Percentiles rank a stretch among this genome's conserved stretches.
Evolutionary conservation across 2,329 filamentous ascomycete genomes (phyloP).

Genomic region (Ophiobolus disseminans): DNA sequence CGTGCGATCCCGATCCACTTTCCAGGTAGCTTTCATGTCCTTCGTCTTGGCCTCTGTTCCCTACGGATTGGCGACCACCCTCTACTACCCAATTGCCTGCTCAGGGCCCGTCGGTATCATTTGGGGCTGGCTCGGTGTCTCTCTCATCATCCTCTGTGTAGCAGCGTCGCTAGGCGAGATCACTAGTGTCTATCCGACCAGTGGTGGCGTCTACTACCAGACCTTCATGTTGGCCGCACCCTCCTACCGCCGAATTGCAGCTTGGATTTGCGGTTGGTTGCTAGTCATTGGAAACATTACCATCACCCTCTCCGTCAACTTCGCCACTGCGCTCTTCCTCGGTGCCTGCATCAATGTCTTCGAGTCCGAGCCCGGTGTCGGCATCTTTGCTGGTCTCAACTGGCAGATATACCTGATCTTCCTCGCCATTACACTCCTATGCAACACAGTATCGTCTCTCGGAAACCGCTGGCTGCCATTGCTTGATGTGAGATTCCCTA

Average conservation of each 20-base stretch:
- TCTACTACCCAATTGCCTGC: conserved; percentile 70
- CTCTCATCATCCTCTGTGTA: conserved; percentile 72
- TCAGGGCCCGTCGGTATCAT: conserved; percentile 74
- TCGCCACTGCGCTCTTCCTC: conserved; percentile 67
- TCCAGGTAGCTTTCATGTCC: conserved; percentile 76
- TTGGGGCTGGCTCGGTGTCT: conserved; percentile 75
- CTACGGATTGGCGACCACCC: conserved; percentile 74
- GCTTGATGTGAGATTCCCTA: conserved; percentile 67
- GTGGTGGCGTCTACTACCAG: conserved; percentile 80
- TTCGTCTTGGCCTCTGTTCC: conserved; percentile 78
- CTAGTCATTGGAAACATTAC: conserved; percentile 82
- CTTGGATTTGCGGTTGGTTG: conserved; percentile 77
- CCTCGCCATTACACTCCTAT: conserved; percentile 57
- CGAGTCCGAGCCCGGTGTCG: conserved; percentile 54
- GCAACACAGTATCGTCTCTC: conserved; percentile 60
- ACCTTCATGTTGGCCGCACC: conserved; percentile 74
- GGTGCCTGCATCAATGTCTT: conserved; percentile 65
- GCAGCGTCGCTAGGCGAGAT: conserved; percentile 76
- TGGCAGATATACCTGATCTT: conserved; percentile 60
- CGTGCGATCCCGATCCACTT: conserved; percentile 68
- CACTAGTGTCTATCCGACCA: conserved; percentile 77
- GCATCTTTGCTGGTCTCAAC: conserved; percentile 52
- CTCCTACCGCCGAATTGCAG: conserved; percentile 66
- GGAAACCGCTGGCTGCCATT: conserved; percentile 62
- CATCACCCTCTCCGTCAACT: conserved; percentile 83